Conservation (phyloP, 345 rosid genomes). For the Eucalyptus curtisii region DNA sequence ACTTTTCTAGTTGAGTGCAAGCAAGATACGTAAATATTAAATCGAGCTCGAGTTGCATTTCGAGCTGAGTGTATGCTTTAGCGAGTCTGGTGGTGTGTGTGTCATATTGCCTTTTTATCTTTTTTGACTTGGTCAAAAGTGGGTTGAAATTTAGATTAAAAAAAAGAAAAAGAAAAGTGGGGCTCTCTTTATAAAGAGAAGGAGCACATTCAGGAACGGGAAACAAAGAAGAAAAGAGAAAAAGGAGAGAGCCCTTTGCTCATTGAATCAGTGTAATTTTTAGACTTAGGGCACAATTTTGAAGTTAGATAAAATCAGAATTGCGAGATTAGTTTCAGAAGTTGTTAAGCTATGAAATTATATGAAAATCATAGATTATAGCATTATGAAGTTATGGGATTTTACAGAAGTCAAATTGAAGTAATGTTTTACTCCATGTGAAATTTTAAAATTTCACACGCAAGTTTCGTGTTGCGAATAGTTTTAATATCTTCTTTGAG, state of each 20-base stretch:
- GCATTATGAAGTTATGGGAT: not conserved
- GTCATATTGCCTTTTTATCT: not conserved
- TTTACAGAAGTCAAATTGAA: not conserved
- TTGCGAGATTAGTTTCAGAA: not conserved
- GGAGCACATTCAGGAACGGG: not conserved
- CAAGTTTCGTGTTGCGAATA: rapidly evolving
- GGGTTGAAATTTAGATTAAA: not conserved
- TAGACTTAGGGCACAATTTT: not conserved
- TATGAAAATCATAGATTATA: not conserved
- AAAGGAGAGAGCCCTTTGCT: not conserved
- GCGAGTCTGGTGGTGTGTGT: not conserved
- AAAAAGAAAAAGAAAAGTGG: not conserved
- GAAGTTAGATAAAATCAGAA: not conserved
- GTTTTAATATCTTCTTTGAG: not conserved
- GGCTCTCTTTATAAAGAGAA: not conserved
- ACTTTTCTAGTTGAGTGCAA: not conserved
- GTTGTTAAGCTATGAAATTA: not conserved
- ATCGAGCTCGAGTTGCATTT: not conserved
- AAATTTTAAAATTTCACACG: not conserved
- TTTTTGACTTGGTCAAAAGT: not conserved
- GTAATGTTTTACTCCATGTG: not conserved
- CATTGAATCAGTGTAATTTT: not conserved
- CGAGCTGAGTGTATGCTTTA: too few species aligned
- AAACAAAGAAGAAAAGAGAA: not conserved
- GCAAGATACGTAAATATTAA: not conserved